Evolutionary conservation across 768 basidiomycete species (phyloP).

Genomic region (Suillus cothurnatus): DNA sequence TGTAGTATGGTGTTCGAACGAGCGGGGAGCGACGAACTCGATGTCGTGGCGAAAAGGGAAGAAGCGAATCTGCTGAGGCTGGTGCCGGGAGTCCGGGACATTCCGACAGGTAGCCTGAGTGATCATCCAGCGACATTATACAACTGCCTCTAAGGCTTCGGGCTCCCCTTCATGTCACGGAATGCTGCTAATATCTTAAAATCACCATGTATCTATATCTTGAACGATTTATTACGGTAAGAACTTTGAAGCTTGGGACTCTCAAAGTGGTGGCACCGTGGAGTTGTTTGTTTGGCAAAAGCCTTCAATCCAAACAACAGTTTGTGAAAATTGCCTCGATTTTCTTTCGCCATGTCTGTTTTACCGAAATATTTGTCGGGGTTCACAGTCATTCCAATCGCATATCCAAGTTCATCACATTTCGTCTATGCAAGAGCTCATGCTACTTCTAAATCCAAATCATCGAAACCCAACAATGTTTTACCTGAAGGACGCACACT

Average conservation of each 20-base stretch:
- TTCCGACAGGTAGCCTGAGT: too few relatives aligned
- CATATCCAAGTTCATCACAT: slow-evolving; percentile 53
- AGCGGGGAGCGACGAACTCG: too few relatives aligned
- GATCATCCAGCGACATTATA: too few relatives aligned
- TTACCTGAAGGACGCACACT: slow-evolving; percentile 69
- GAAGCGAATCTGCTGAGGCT: too few relatives aligned
- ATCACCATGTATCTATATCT: neutral
- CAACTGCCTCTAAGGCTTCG: neutral
- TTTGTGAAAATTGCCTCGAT: neutral
- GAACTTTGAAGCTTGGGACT: too few relatives aligned
- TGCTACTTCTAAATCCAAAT: slow-evolving; percentile 46
- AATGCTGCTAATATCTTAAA: neutral
- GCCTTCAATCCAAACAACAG: slow-evolving; percentile 15
- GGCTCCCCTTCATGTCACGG: neutral
- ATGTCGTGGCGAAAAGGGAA: too few relatives aligned
- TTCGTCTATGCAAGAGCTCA: slow-evolving; percentile 80
- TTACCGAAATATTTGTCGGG: slow-evolving; percentile 32
- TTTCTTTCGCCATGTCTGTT: neutral
- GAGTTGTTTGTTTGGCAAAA: slow-evolving; percentile 14
- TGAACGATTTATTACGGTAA: neutral
- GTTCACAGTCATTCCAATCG: slow-evolving; percentile 40
- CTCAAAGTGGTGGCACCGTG: too few relatives aligned
- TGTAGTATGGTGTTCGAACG: too few relatives aligned
- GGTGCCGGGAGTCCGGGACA: too few relatives aligned
- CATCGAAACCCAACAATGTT: slow-evolving; percentile 11